phyloP scores from a whole-genome alignment of 78 protist genomes.

The Polysphondylium violaceum region DNA sequence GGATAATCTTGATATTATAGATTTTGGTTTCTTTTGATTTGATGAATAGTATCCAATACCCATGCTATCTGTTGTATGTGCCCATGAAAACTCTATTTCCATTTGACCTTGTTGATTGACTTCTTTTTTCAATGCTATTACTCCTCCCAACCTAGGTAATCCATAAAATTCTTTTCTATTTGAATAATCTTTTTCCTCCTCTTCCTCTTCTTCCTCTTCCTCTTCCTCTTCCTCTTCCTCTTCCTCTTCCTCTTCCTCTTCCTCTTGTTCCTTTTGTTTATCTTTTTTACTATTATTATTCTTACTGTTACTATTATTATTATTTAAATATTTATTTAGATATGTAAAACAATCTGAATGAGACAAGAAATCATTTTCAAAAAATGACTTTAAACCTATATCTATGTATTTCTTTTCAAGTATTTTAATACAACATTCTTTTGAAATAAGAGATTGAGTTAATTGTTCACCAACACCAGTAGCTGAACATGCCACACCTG shows the following conservation, averaged over 20 bases:
- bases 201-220: conserved; percentile 38
- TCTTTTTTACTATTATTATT: neutral
- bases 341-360: conserved; percentile 67
- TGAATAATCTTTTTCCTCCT: neutral
- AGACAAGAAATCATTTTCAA: conserved; percentile 33
- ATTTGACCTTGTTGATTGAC: conserved; percentile 16
- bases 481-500: conserved; percentile 68
- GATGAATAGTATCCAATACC: conserved; percentile 80
- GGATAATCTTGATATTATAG: conserved; percentile 31
- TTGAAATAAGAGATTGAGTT: conserved; percentile 54
- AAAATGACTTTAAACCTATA: conserved; percentile 26
- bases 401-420: conserved; percentile 35
- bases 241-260: neutral
- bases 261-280: neutral
- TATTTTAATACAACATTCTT: conserved; percentile 54
- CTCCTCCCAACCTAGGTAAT: conserved; percentile 66
- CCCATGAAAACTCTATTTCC: conserved; percentile 80
- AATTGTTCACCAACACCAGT: conserved; percentile 88
- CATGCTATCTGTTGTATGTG: conserved; percentile 76
- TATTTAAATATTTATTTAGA: neutral
- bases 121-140: conserved; percentile 55
- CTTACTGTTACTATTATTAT: neutral
- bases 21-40: conserved; percentile 17
- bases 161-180: conserved; percentile 42
- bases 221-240: neutral